phyloP scores from a whole-genome alignment of 495 filamentous ascomycete genomes.

The Penicillium paxilli region DNA sequence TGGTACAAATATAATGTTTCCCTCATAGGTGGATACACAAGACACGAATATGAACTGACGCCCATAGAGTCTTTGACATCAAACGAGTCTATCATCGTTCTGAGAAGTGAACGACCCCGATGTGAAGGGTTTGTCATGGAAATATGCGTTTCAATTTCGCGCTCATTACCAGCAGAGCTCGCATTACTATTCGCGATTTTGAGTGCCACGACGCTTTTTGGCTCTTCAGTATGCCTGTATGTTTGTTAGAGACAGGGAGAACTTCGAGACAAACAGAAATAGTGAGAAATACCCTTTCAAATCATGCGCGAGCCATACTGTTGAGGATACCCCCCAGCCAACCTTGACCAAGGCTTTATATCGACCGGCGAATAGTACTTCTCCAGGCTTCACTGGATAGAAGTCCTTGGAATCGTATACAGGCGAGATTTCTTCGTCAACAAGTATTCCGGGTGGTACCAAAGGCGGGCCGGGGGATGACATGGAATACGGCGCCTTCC shows the following conservation, averaged over 20 bases:
- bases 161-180: conserved; percentile 35
- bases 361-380: conserved; percentile 33
- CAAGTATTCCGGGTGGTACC: conserved; percentile 22
- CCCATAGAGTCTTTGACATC: conserved; percentile 26
- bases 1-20: conserved; percentile 36
- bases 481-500: conserved; percentile 33
- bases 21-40: conserved; percentile 44
- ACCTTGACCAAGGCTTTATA: conserved; percentile 44
- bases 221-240: conserved; percentile 31
- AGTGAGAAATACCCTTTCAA: conserved; percentile 27
- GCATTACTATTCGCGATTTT: conserved; percentile 39
- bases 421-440: conserved; percentile 37
- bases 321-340: conserved; percentile 43
- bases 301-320: conserved; percentile 44
- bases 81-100: conserved; percentile 31
- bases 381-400: conserved; percentile 45
- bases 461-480: conserved; percentile 28
- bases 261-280: conserved; percentile 16
- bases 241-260: conserved; percentile 28
- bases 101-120: conserved; percentile 27
- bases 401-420: conserved; percentile 40
- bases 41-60: conserved; percentile 33
- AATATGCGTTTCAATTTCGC: conserved; percentile 37
- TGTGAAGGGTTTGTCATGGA: conserved; percentile 32
- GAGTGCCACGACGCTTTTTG: conserved; percentile 40